A percentile compares a stretch with the other conserved stretches of the same genome.
These are phyloP conservation scores for Kockovaella imperatae DNA, from an alignment of 768 basidiomycete species.

Conservation along the genomic window DNA sequence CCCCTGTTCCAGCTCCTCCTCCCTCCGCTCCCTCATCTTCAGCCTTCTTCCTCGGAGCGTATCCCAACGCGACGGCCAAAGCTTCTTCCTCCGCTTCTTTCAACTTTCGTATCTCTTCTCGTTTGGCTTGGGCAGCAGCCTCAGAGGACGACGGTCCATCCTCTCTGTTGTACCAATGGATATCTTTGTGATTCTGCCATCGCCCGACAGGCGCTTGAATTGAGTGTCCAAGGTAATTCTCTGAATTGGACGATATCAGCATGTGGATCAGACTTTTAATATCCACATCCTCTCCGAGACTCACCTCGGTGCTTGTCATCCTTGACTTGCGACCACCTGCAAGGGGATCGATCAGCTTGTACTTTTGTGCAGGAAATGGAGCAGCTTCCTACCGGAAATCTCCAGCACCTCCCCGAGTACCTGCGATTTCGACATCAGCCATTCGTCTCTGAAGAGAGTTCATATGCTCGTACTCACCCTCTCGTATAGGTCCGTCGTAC, in stretches of 20 bases:
- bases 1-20: constrained; percentile 28
- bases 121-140: constrained; percentile 38
- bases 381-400: constrained; percentile 29
- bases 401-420: constrained; percentile 40
- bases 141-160: constrained; percentile 45
- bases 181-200: constrained; percentile 96
- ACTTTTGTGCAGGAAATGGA: not conserved
- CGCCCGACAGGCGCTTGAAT: constrained; percentile 90
- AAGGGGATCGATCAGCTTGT: constrained; percentile 6
- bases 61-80: constrained; percentile 62
- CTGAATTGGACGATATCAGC: constrained; percentile 7
- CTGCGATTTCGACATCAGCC: too few relatives aligned
- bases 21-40: constrained; percentile 18
- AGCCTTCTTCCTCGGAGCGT: constrained; percentile 22
- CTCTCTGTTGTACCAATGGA: constrained; percentile 81
- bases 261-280: not conserved
- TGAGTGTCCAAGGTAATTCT: constrained; percentile 93
- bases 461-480: constrained; percentile 15
- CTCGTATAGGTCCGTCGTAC: constrained; percentile 38
- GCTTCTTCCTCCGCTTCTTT: constrained; percentile 89
- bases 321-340: constrained; percentile 36
- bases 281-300: not conserved
- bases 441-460: too few relatives aligned
- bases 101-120: constrained; percentile 68
- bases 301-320: constrained; percentile 39